phyloP scores from a whole-genome alignment of 441 rosid species.

The Bruguiera hainesii region DNA sequence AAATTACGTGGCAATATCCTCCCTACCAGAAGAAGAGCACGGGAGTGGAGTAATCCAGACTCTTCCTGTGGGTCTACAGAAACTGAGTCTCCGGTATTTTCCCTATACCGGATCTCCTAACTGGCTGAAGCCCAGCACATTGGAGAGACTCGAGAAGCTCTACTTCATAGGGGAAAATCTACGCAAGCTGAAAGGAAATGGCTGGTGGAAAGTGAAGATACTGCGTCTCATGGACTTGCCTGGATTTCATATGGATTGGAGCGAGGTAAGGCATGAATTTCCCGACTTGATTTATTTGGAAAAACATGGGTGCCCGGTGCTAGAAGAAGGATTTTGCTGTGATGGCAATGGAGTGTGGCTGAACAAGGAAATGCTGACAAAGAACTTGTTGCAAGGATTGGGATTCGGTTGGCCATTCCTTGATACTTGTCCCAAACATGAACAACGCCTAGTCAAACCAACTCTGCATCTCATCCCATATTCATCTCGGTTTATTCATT shows the following conservation, averaged over 20 bases:
- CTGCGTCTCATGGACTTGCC: not conserved
- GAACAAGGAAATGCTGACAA: no score
- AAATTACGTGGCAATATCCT: not conserved
- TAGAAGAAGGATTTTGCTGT: no score
- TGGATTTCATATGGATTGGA: not conserved
- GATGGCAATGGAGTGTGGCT: no score
- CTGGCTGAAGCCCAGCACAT: not conserved
- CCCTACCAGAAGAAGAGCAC: not conserved
- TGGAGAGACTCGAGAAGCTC: not conserved
- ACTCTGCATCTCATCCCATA: not conserved
- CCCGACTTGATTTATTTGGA: no score
- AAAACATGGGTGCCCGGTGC: no score
- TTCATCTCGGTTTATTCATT: not conserved
- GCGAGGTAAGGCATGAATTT: no score
- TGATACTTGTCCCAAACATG: no score
- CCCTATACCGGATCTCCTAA: not conserved
- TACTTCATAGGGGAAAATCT: not conserved
- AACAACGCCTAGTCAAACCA: no score
- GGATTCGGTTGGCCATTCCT: no score
- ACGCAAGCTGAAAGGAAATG: no score
- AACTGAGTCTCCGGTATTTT: not conserved
- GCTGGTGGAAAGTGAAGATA: no score
- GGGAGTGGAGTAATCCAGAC: not conserved
- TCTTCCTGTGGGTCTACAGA: not conserved
- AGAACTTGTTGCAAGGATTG: no score